Evolutionary conservation across 1,139 yeast species (phyloP).

Genomic region (Candida labiduridarum): DNA sequence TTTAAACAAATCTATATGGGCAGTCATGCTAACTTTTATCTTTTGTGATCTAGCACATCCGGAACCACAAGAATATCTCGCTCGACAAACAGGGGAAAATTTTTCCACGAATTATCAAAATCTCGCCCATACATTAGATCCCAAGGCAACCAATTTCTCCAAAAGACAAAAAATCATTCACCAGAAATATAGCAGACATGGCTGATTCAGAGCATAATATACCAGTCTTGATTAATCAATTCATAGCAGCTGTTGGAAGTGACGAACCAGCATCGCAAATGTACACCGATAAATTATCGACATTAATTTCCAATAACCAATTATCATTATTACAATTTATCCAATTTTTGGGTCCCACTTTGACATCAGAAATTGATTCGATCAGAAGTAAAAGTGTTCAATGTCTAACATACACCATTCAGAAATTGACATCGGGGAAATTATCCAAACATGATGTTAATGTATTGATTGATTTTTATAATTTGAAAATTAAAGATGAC

Average conservation of each 20-base stretch:
- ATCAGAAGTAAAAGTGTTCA: conserved; percentile 55
- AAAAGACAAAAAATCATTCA: too few relatives aligned
- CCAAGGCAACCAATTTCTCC: too few relatives aligned
- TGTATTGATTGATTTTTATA: conserved; percentile 67
- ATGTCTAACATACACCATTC: conserved; percentile 59
- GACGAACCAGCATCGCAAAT: conserved; percentile 22
- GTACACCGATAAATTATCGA: conserved; percentile 27
- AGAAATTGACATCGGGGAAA: conserved; percentile 32
- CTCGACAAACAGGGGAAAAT: too few relatives aligned
- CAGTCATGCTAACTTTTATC: too few relatives aligned
- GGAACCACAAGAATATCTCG: too few relatives aligned
- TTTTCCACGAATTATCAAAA: too few relatives aligned
- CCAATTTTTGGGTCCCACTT: conserved; percentile 43
- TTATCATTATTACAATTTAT: conserved; percentile 39
- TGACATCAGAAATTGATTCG: conserved; percentile 68
- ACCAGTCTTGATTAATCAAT: conserved; percentile 41
- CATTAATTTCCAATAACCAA: conserved; percentile 21
- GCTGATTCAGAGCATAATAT: conserved; percentile 17
- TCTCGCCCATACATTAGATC: too few relatives aligned
- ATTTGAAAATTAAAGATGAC: conserved; percentile 66
- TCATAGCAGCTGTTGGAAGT: conserved; percentile 31
- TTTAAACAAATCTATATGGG: too few relatives aligned
- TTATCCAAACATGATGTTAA: conserved; percentile 64
- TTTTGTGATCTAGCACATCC: too few relatives aligned
- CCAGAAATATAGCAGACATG: conserved; percentile 1